Percentiles rank a stretch among this genome's conserved stretches.
phyloP scores from a whole-genome alignment of 129 eudicot genomes.

The Logfia minima region DNA sequence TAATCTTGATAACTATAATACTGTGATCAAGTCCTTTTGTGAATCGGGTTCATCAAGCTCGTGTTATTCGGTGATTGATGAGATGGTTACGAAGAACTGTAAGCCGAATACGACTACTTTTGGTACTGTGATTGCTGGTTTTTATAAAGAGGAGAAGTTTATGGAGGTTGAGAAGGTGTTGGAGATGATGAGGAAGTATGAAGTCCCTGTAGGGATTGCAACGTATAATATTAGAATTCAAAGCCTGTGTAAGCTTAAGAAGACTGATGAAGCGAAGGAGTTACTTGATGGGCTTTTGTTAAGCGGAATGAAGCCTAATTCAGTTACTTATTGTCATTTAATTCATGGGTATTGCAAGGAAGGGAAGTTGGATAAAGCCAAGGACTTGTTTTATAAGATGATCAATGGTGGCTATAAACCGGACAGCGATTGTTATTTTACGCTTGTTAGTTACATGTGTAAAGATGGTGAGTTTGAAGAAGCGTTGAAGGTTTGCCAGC shows the following conservation, averaged over 20 bases:
- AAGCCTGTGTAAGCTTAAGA: constrained; percentile 74
- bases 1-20: constrained; percentile 62
- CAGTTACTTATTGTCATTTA: constrained; percentile 52
- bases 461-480: constrained; percentile 54
- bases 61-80: constrained; percentile 52
- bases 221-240: constrained; percentile 61
- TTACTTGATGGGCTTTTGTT: constrained; percentile 52
- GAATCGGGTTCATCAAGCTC: constrained; percentile 49
- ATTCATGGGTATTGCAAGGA: constrained; percentile 70
- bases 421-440: constrained; percentile 56
- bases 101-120: constrained; percentile 59
- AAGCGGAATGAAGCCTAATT: constrained; percentile 62
- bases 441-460: constrained; percentile 52
- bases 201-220: constrained; percentile 43
- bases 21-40: constrained; percentile 59
- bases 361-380: constrained; percentile 68
- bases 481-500: constrained; percentile 21
- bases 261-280: constrained; percentile 62
- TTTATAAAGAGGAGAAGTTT: constrained; percentile 64
- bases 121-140: constrained; percentile 58
- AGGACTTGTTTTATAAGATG: constrained; percentile 56
- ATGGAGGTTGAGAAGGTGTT: constrained; percentile 67
- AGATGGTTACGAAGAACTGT: constrained; percentile 58
- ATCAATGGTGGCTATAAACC: constrained; percentile 46
- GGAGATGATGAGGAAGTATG: constrained; percentile 51